Evolutionary conservation across 1,284 basidiomycete genomes (phyloP).

Genomic region (Cryptococcus hybrid): DNA sequence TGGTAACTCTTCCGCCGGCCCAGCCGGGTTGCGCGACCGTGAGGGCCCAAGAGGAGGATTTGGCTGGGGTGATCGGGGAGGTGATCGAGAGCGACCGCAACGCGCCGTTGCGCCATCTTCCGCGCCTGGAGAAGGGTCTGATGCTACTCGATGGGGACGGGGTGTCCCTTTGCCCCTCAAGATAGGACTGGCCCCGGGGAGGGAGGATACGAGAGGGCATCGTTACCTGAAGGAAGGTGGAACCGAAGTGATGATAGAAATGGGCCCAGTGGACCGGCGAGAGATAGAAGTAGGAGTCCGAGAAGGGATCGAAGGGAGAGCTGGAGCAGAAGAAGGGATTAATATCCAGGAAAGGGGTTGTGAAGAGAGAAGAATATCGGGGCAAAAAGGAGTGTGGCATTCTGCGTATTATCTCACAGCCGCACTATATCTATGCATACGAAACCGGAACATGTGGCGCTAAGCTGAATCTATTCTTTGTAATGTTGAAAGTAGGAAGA

Average conservation of each 20-base stretch:
- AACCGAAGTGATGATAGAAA: conserved; percentile 14
- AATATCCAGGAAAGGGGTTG: background rate
- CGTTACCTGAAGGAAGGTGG: conserved; percentile 13
- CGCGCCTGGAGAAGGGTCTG: background rate
- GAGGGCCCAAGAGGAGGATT: conserved; percentile 11
- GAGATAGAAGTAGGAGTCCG: conserved; percentile 10
- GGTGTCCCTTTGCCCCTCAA: conserved; percentile 28
- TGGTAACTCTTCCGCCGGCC: background rate
- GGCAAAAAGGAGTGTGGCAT: background rate
- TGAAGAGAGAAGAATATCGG: background rate
- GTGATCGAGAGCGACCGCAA: background rate
- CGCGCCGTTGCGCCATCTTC: background rate
- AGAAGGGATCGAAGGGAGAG: conserved; percentile 11
- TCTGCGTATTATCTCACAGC: background rate
- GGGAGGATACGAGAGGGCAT: conserved; percentile 11
- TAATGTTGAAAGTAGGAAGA: too few species aligned
- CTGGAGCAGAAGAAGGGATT: conserved; percentile 3
- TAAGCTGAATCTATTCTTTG: too few species aligned
- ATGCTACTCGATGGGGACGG: conserved; percentile 16
- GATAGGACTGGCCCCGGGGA: conserved; percentile 5
- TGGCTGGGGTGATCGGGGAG: too few species aligned
- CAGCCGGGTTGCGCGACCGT: background rate
- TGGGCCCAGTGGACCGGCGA: background rate
- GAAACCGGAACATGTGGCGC: too few species aligned
- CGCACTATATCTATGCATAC: too few species aligned